These are phyloP conservation scores for Fusarium caatingaense DNA, from an alignment of 2,329 filamentous ascomycete genomes.

Conservation along the genomic window DNA sequence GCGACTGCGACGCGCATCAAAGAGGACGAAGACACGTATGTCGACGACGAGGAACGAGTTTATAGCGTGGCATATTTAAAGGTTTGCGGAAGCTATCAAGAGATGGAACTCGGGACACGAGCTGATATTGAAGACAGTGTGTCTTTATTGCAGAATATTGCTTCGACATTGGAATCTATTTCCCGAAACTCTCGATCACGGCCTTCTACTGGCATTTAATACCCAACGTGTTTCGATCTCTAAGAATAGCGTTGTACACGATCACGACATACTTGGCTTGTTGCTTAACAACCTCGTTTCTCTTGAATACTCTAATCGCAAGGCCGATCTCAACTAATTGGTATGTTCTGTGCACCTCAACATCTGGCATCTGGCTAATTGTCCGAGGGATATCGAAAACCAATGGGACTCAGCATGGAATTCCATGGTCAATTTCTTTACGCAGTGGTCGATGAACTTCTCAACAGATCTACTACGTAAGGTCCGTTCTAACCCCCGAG, in stretches of 20 bases:
- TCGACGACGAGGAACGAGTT: background rate
- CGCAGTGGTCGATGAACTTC: constrained; percentile 21
- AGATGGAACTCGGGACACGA: too few species aligned
- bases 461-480: constrained; percentile 11
- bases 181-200: constrained; percentile 12
- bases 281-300: background rate
- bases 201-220: constrained; percentile 24
- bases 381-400: constrained; percentile 1
- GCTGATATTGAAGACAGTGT: background rate
- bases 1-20: background rate
- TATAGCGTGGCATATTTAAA: background rate
- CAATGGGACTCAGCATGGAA: constrained; percentile 20
- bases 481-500: too few species aligned
- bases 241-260: background rate
- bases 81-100: background rate
- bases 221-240: background rate
- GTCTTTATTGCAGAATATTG: constrained; percentile 14
- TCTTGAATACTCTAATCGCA: background rate
- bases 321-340: constrained; percentile 9
- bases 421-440: background rate
- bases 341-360: background rate
- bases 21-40: accelerated
- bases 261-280: background rate
- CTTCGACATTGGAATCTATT: constrained; percentile 19
- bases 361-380: accelerated